Evolutionary conservation across 768 basidiomycete species (phyloP).

Genomic region (Pisolithus albus): DNA sequence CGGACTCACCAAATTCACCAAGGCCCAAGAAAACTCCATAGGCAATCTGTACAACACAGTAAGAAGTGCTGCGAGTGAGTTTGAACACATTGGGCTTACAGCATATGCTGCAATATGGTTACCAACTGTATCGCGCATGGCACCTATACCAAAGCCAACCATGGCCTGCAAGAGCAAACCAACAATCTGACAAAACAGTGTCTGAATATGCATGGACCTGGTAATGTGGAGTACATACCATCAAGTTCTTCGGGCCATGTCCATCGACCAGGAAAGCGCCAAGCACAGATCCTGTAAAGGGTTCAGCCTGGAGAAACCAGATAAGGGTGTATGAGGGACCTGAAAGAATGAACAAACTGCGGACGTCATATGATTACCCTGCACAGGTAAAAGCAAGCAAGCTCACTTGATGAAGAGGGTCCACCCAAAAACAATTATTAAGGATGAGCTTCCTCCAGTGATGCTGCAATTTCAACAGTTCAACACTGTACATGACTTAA

Average conservation of each 20-base stretch:
- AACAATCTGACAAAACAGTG: constrained; percentile 40
- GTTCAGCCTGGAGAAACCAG: constrained; percentile 6
- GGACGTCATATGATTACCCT: constrained; percentile 27
- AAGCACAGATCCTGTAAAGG: constrained; percentile 43
- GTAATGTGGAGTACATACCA: constrained; percentile 37
- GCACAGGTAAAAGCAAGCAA: constrained; percentile 16
- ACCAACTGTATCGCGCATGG: constrained; percentile 58
- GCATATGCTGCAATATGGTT: constrained; percentile 66
- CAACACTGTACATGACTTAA: not conserved
- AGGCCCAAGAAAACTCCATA: constrained; percentile 90
- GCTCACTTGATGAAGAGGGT: constrained; percentile 74
- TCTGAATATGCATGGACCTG: not conserved
- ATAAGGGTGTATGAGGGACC: constrained; percentile 22
- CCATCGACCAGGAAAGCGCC: constrained; percentile 75
- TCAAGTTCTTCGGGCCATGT: constrained; percentile 64
- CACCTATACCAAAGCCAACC: constrained; percentile 87
- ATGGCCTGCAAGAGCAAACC: constrained; percentile 64
- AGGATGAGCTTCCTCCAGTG: constrained; percentile 43
- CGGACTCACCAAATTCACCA: constrained; percentile 66
- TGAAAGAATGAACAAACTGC: constrained; percentile 60
- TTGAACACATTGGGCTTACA: constrained; percentile 29
- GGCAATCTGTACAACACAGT: constrained; percentile 43
- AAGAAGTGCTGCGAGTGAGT: not conserved
- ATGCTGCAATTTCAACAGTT: constrained; percentile 34
- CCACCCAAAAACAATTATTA: constrained; percentile 75